Base-by-base conservation (phyloP, 768 basidiomycete species). In the Steccherinum ochraceum region DNA sequence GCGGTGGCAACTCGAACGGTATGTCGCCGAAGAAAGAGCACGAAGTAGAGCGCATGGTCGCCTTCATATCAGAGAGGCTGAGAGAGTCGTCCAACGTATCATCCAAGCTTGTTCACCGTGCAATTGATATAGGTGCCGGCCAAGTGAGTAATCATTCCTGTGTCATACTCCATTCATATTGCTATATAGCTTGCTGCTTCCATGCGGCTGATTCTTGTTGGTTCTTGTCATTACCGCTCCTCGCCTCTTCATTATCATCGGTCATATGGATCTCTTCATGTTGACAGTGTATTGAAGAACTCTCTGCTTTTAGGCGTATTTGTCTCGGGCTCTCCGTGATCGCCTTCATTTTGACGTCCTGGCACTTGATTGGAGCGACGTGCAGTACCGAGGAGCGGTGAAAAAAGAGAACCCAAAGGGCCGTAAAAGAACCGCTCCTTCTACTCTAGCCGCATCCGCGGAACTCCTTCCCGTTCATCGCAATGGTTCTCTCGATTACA, bases 11-110 rank as follows among this genome's bases (percentile, higher is more conserved):
- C 7, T 16, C 45, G 41, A 61, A 64, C 42, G 83, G 86, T 13
- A 83, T 86, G 78, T 86, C 84, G 3, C 85, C 85, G 4, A 89
- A 89, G 63, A 89, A 89, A 61, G 67, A 69, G 2, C 86, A 89
- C 55, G 87, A 89, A 61, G 84, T 89, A 43, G 56, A 67, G 1
- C 75, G 77, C 45, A 88, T 88, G 84, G 68, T 73, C 16, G 64
- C 72, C 5, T 84, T 79, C 65, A 69, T 84, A 23, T 60, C 64
- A 35, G 59, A 58, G 16, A 60, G 83, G 24, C 64, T 70, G 41
- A 7, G 7, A 7, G 30, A 16, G 7, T 16, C 16, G 16, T 35
- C 41, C 5, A 43, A 43, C 10, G 10, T 10, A 7, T 51, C 59
- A 35, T 65, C 42, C 39, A 61, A 18, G 44, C 58, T 53, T 60